phyloP scores from a whole-genome alignment of 2,329 filamentous ascomycete genomes.

The Cladosporium austrohemisphaericum region DNA sequence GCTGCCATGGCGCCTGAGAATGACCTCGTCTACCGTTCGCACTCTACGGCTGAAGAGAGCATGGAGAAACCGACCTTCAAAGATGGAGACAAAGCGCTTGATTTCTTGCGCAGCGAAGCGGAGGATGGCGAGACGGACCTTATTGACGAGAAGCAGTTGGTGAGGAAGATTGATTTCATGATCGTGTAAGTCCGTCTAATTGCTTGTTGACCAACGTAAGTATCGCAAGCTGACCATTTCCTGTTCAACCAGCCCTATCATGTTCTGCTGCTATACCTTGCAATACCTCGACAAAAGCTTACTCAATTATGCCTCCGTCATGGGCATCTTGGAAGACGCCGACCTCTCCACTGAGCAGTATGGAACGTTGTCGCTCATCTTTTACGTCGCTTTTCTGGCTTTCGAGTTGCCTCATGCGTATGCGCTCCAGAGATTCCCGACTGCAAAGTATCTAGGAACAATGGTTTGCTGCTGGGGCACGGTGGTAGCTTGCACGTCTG shows the following conservation, averaged over 20 bases:
- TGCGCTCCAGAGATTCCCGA: conserved; percentile 49
- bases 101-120: conserved; percentile 17
- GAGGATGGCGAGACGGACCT: conserved; percentile 16
- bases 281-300: conserved; percentile 63
- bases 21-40: conserved; percentile 3
- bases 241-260: conserved; percentile 44
- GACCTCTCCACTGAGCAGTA: conserved; percentile 54
- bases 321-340: conserved; percentile 59
- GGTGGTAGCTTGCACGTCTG: conserved; percentile 50
- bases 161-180: conserved; percentile 39
- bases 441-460: conserved; percentile 55
- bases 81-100: conserved; percentile 19
- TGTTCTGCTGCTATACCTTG: conserved; percentile 60
- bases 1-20: not conserved
- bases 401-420: conserved; percentile 39
- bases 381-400: conserved; percentile 52
- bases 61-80: conserved; percentile 16
- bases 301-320: conserved; percentile 60
- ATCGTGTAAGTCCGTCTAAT: conserved; percentile 40
- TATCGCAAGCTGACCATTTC: too few relatives aligned
- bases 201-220: too few relatives aligned
- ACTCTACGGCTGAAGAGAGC: conserved; percentile 8
- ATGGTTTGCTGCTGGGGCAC: conserved; percentile 53
- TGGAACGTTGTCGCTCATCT: conserved; percentile 49
- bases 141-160: conserved; percentile 22